phyloP scores from a whole-genome alignment of 202 grass and related monocot genomes.

The Zizania palustris region DNA sequence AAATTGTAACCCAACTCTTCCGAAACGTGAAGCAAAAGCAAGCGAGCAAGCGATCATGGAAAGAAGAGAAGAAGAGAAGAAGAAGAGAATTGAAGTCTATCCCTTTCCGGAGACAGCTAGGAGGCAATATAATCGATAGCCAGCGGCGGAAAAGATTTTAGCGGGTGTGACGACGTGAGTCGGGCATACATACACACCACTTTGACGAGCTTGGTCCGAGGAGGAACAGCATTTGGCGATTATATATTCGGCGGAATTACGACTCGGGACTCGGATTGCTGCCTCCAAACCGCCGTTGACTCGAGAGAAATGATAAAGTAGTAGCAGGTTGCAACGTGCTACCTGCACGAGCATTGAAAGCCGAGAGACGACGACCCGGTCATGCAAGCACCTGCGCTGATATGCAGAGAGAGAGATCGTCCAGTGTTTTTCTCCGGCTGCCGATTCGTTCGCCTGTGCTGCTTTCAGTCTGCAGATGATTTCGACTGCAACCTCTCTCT shows the following conservation, averaged over 20 bases:
- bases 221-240: neutral
- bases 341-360: conserved; percentile 21
- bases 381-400: neutral
- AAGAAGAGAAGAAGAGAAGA: neutral
- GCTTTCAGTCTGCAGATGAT: neutral
- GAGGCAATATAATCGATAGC: neutral
- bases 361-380: conserved; percentile 26
- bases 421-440: neutral
- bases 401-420: no score
- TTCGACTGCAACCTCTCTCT: neutral
- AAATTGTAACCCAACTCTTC: neutral
- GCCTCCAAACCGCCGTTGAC: conserved; percentile 55
- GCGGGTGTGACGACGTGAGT: neutral
- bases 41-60: neutral
- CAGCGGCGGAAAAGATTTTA: neutral
- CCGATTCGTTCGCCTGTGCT: neutral
- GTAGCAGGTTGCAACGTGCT: conserved; percentile 31
- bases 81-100: conserved; percentile 25
- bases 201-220: neutral
- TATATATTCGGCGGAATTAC: neutral
- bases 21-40: conserved; percentile 10
- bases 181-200: neutral
- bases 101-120: conserved; percentile 11
- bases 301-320: neutral
- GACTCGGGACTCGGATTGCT: conserved; percentile 33